These are phyloP conservation scores for Rhizopogon rudus DNA, from an alignment of 768 basidiomycete species.

Conservation along the genomic window DNA sequence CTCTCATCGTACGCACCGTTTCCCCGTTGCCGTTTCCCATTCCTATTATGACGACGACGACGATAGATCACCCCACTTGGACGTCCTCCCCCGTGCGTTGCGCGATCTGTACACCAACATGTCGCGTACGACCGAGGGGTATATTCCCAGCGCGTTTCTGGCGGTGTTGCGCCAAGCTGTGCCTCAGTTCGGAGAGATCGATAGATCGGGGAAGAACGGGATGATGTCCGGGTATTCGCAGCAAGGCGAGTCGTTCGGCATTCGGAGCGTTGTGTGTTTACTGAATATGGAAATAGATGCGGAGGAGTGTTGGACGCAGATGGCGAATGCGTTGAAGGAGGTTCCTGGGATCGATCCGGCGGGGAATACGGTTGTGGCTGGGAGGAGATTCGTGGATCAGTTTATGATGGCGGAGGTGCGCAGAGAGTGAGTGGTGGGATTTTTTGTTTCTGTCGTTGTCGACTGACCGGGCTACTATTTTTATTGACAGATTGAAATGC, in stretches of 20 bases:
- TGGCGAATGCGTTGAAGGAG: slow-evolving; percentile 69
- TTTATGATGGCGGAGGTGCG: slow-evolving; percentile 76
- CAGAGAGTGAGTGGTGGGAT: slow-evolving; percentile 44
- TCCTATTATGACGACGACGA: neutral
- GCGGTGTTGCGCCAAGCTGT: slow-evolving; percentile 66
- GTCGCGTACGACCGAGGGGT: slow-evolving; percentile 68
- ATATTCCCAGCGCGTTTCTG: slow-evolving; percentile 69
- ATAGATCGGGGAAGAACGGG: slow-evolving; percentile 34
- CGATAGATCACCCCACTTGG: slow-evolving; percentile 32
- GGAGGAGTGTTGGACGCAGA: slow-evolving; percentile 83
- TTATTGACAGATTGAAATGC: slow-evolving; percentile 57
- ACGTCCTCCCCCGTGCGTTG: slow-evolving; percentile 44
- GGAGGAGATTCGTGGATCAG: slow-evolving; percentile 69
- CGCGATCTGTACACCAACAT: slow-evolving; percentile 71
- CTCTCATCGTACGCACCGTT: slow-evolving; percentile 44
- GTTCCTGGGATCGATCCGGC: slow-evolving; percentile 44
- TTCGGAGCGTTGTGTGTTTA: slow-evolving; percentile 2
- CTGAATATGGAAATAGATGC: slow-evolving; percentile 50
- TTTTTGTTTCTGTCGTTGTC: neutral
- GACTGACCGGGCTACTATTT: slow-evolving; percentile 16
- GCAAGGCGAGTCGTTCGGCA: slow-evolving; percentile 43
- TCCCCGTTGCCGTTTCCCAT: slow-evolving; percentile 1
- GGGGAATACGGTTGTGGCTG: slow-evolving; percentile 23
- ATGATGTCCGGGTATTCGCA: slow-evolving; percentile 63
- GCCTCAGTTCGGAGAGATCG: slow-evolving; percentile 87